phyloP scores from a whole-genome alignment of 2,329 filamentous ascomycete genomes.

The Diaporthe australafricana region DNA sequence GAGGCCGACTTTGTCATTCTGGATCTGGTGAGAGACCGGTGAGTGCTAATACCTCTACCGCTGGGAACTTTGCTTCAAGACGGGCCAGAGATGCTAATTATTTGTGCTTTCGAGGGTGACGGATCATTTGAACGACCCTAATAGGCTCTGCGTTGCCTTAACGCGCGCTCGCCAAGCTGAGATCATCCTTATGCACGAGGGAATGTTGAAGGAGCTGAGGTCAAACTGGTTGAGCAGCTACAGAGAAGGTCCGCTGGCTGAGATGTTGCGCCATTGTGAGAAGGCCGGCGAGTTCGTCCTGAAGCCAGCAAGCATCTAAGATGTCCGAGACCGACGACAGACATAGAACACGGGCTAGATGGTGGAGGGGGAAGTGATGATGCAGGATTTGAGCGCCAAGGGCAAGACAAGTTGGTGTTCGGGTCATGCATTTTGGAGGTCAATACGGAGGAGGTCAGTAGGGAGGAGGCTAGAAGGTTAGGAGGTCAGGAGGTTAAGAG shows the following conservation, averaged over 20 bases:
- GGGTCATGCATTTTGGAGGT: no score
- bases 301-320: no score
- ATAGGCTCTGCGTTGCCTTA: slow-evolving; percentile 58
- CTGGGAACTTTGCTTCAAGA: neutral
- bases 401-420: no score
- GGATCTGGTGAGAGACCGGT: slow-evolving; percentile 56
- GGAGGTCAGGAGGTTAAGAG: no score
- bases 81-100: neutral
- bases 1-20: slow-evolving; percentile 61
- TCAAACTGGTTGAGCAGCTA: no score
- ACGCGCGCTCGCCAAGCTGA: slow-evolving; percentile 59
- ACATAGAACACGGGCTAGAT: no score
- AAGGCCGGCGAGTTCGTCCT: neutral
- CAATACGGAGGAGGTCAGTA: no score
- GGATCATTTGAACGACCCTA: slow-evolving; percentile 56
- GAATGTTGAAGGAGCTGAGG: slow-evolving; percentile 43
- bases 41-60: neutral
- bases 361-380: no score
- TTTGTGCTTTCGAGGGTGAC: slow-evolving; percentile 39
- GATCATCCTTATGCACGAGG: slow-evolving; percentile 56
- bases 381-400: no score
- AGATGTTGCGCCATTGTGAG: neutral
- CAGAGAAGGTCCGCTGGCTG: neutral
- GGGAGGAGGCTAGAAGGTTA: no score
- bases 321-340: no score